Percentiles rank a stretch among this genome's conserved stretches.
Conservation (phyloP, 352 stramenopile genomes). For the Phytophthora nicotianae region DNA sequence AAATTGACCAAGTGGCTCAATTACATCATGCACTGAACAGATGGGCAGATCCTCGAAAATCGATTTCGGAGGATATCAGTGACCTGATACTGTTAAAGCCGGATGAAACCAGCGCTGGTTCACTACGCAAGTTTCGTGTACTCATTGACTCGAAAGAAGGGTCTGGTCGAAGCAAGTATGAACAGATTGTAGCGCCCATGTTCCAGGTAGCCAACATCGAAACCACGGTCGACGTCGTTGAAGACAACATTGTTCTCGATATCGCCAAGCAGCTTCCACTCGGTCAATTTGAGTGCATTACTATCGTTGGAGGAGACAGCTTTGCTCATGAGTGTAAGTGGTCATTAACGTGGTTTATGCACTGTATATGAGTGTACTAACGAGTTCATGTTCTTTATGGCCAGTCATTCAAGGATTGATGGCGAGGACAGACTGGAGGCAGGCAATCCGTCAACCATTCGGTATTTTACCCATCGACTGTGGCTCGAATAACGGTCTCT, state of each 20-base stretch:
- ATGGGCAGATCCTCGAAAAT: conserved; percentile 45
- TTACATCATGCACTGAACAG: conserved; percentile 48
- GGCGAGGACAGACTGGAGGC: conserved; percentile 58
- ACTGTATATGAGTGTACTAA: conserved; percentile 3
- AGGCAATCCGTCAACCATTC: conserved; percentile 55
- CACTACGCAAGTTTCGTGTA: conserved; percentile 48
- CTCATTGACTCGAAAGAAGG: conserved; percentile 65
- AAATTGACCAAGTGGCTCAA: conserved; percentile 40
- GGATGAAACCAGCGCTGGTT: conserved; percentile 14
- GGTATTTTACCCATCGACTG: conserved; percentile 45
- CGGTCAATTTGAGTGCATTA: conserved; percentile 54
- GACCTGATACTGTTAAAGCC: conserved; percentile 18
- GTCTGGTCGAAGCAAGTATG: conserved; percentile 39
- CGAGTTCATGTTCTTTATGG: not conserved
- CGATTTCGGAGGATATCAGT: conserved; percentile 12
- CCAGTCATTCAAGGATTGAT: conserved; percentile 76
- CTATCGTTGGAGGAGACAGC: conserved; percentile 60
- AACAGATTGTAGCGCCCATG: conserved; percentile 53
- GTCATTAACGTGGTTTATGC: not conserved
- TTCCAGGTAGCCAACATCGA: conserved; percentile 57
- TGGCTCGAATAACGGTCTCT: conserved; percentile 58
- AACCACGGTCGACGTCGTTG: conserved; percentile 44
- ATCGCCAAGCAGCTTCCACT: conserved; percentile 53
- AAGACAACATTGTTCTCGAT: conserved; percentile 37
- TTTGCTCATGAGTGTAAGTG: conserved; percentile 51